Conservation (phyloP, 345 rosid genomes). For the Citrus inodora region DNA sequence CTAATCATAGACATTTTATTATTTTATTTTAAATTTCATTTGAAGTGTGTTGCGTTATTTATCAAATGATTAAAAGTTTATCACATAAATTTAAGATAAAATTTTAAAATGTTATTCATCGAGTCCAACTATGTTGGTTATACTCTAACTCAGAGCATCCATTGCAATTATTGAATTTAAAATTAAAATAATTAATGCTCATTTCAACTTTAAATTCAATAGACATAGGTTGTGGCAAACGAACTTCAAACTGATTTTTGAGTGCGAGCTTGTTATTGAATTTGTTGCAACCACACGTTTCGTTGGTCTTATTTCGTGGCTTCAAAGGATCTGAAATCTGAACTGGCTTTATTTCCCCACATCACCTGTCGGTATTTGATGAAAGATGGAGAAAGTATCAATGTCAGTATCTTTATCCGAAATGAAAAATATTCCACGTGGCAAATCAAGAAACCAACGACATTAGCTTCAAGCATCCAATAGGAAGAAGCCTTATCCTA, state of each 20-base stretch:
- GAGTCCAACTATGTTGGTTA: no score
- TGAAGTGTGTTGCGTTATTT: no score
- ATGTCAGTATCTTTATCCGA: slow-evolving; percentile 34
- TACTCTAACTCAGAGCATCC: no score
- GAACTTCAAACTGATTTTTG: background rate
- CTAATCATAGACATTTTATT: no score
- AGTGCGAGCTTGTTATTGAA: background rate
- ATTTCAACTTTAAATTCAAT: no score
- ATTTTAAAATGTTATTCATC: no score
- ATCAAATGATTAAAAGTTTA: no score
- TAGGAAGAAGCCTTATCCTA: slow-evolving; percentile 64
- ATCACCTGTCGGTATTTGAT: slow-evolving; percentile 22
- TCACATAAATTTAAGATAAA: no score
- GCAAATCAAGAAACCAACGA: slow-evolving; percentile 25
- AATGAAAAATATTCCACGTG: slow-evolving; percentile 44
- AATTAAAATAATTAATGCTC: no score
- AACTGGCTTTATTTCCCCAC: background rate
- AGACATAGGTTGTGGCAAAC: background rate
- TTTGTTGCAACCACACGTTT: background rate
- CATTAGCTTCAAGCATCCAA: slow-evolving; percentile 49
- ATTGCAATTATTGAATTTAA: no score
- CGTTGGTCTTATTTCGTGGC: background rate
- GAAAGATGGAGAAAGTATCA: background rate
- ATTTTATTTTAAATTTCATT: no score
- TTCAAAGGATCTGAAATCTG: background rate